Conservation (phyloP, 441 rosid species). For the Erodium moschatum region DNA sequence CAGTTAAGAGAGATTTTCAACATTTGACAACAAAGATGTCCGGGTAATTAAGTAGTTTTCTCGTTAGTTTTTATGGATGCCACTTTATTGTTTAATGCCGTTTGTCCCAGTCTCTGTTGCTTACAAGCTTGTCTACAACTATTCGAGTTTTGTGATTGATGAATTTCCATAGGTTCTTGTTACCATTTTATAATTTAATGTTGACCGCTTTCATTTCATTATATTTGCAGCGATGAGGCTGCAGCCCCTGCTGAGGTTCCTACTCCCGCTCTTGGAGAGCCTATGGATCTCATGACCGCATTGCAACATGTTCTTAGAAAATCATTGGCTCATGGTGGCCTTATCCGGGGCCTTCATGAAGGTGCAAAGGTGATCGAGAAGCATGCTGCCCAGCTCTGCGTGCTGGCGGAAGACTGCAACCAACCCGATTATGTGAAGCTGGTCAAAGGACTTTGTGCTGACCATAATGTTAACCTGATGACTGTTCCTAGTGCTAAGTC, state of each 20-base stretch:
- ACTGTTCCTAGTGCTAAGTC: background rate
- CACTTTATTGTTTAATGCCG: too few relatives aligned
- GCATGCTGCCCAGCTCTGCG: slow-evolving; percentile 7
- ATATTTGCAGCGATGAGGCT: background rate
- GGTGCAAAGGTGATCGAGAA: background rate
- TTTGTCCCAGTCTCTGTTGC: too few relatives aligned
- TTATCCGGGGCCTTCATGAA: background rate
- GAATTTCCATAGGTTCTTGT: too few relatives aligned
- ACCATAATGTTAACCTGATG: background rate
- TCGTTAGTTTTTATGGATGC: too few relatives aligned
- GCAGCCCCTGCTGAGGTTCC: background rate
- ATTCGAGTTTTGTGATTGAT: too few relatives aligned
- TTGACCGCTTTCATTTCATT: too few relatives aligned
- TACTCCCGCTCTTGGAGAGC: background rate
- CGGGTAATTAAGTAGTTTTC: too few relatives aligned
- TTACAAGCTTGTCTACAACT: too few relatives aligned
- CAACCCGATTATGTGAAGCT: background rate
- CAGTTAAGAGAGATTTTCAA: too few relatives aligned
- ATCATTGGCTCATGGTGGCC: background rate
- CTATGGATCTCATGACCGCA: background rate
- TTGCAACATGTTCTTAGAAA: background rate
- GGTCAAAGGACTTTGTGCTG: slow-evolving; percentile 6
- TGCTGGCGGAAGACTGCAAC: background rate
- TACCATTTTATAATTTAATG: too few relatives aligned
- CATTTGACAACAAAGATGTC: too few relatives aligned